These are phyloP conservation scores for Boeremia lycopersici DNA, from an alignment of 2,329 filamentous ascomycete species.

Conservation along the genomic window DNA sequence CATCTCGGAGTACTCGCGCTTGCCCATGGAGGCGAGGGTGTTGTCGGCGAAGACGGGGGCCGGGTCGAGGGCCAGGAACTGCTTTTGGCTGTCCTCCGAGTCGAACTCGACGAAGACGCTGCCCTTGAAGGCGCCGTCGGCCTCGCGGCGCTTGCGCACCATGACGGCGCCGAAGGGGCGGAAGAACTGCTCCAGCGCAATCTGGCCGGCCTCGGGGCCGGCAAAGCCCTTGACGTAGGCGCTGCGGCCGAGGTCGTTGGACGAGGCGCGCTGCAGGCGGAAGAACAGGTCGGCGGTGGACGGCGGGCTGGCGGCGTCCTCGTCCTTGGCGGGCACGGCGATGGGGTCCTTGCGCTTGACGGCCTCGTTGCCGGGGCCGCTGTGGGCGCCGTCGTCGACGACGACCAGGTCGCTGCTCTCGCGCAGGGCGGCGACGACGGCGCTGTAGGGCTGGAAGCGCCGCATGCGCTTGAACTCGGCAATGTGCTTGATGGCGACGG, in stretches of 20 bases:
- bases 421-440: constrained; percentile 82
- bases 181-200: constrained; percentile 94
- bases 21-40: constrained; percentile 81
- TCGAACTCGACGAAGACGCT: constrained; percentile 95
- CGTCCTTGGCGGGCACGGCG: constrained; percentile 31
- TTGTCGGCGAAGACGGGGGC: constrained; percentile 84
- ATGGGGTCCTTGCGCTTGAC: constrained; percentile 75
- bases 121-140: constrained; percentile 81
- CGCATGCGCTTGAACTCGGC: constrained; percentile 95
- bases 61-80: constrained; percentile 79
- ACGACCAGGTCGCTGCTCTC: constrained; percentile 76
- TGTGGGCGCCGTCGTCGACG: constrained; percentile 72
- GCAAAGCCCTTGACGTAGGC: constrained; percentile 96
- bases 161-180: constrained; percentile 76
- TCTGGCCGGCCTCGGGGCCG: constrained; percentile 82
- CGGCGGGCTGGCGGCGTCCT: constrained; percentile 38
- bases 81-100: constrained; percentile 75
- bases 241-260: constrained; percentile 72
- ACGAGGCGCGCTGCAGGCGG: constrained; percentile 60
- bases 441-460: constrained; percentile 85
- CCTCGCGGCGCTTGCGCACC: constrained; percentile 82
- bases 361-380: constrained; percentile 46
- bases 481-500: constrained; percentile 78
- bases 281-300: constrained; percentile 52
- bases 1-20: constrained; percentile 76